These are phyloP conservation scores for Solanum arcanum DNA, from an alignment of 257 asterid species.

Conservation along the genomic window DNA sequence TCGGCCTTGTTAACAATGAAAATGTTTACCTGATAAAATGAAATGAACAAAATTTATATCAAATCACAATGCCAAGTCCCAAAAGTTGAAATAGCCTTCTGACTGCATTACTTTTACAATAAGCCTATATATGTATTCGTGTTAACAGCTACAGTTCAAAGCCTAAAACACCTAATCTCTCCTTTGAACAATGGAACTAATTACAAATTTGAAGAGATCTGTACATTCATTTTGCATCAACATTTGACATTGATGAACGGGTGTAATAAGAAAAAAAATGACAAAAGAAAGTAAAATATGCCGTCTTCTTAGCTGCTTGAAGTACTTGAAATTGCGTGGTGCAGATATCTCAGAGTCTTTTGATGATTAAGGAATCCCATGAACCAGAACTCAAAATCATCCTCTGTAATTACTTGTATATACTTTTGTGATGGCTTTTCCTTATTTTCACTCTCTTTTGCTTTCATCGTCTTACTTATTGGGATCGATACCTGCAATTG, in stretches of 20 bases:
- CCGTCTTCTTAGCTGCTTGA: neutral
- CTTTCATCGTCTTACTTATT: slow-evolving; percentile 15
- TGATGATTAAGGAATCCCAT: slow-evolving; percentile 35
- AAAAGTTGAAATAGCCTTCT: neutral
- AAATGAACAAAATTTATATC: neutral
- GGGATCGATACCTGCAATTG: slow-evolving; percentile 23
- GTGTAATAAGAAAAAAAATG: too few relatives aligned
- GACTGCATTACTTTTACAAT: neutral
- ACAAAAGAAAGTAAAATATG: too few relatives aligned
- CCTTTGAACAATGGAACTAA: neutral
- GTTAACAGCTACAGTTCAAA: neutral
- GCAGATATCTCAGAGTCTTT: slow-evolving; percentile 23
- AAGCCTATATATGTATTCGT: neutral
- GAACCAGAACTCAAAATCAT: slow-evolving; percentile 44
- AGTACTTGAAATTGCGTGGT: slow-evolving; percentile 6
- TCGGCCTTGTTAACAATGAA: too few relatives aligned
- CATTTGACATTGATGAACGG: neutral
- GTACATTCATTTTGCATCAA: neutral
- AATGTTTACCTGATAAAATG: neutral
- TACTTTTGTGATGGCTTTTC: slow-evolving; percentile 28
- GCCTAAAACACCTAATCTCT: fast-evolving
- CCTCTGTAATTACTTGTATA: slow-evolving; percentile 30
- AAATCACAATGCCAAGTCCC: neutral
- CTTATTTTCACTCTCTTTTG: slow-evolving; percentile 12
- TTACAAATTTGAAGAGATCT: neutral